These are phyloP conservation scores for Cryphonectria japonica DNA, from an alignment of 2,329 filamentous ascomycete genomes.

Conservation along the genomic window DNA sequence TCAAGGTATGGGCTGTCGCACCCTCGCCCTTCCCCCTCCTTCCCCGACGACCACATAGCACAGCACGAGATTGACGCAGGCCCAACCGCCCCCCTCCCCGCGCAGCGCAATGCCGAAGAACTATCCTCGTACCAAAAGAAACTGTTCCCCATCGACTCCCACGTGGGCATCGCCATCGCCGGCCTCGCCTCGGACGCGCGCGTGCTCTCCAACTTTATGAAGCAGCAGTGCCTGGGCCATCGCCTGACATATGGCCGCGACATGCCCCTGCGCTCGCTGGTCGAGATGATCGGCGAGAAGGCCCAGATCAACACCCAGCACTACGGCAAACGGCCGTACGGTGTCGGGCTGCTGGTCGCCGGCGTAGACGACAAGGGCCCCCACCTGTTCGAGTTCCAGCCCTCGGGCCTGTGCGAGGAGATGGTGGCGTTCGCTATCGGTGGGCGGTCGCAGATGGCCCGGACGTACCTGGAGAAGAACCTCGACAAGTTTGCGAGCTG, in stretches of 20 bases:
- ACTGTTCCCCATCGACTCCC: slow-evolving; percentile 93
- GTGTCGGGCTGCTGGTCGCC: slow-evolving; percentile 88
- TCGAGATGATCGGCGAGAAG: slow-evolving; percentile 91
- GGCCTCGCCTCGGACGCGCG: slow-evolving; percentile 97
- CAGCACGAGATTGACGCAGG: slow-evolving; percentile 18
- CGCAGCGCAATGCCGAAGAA: slow-evolving; percentile 95
- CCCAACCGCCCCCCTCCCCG: not conserved
- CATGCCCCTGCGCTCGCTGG: slow-evolving; percentile 87
- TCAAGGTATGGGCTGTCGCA: slow-evolving; percentile 71
- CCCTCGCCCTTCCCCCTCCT: slow-evolving; percentile 19
- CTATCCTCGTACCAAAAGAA: slow-evolving; percentile 99
- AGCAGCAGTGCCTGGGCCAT: slow-evolving; percentile 95
- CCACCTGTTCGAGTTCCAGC: slow-evolving; percentile 98
- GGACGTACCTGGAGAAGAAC: slow-evolving; percentile 94
- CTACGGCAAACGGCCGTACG: slow-evolving; percentile 95
- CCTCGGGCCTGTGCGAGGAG: slow-evolving; percentile 93
- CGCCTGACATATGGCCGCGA: slow-evolving; percentile 94
- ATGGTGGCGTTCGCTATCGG: slow-evolving; percentile 97
- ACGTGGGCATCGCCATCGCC: slow-evolving; percentile 93
- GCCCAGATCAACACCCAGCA: slow-evolving; percentile 98
- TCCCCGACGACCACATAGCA: slow-evolving; percentile 14
- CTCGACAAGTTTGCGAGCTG: slow-evolving; percentile 79
- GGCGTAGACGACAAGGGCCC: slow-evolving; percentile 93
- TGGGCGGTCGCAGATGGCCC: slow-evolving; percentile 93
- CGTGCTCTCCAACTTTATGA: slow-evolving; percentile 99